Evolutionary conservation across 1,284 basidiomycete genomes (phyloP), one percentile per base, ranked within the genome.

Genomic region (Chondrostereum purpureum): DNA sequence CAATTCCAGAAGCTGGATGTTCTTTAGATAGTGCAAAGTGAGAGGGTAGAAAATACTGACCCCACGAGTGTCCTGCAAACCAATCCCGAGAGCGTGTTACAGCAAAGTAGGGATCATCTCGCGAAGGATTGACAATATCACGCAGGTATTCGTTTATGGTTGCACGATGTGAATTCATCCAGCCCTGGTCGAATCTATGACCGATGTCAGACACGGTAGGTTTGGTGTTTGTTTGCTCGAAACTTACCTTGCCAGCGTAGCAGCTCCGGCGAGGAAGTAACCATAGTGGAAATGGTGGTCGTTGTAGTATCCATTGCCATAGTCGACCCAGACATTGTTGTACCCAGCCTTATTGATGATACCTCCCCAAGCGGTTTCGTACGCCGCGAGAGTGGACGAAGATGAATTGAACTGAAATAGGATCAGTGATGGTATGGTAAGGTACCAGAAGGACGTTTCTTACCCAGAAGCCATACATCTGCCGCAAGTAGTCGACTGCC

Each of bases 11-110:
- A 18, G 63, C 63, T 64, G 36, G 13, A 17, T 39, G 17, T 47
- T 24, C 17, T 12, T 33, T 24, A 21, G 11, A 14, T 3, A 8
- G 0, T n/a, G 35, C 14, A 35, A 10, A 12, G 12, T 17, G 34
- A 13, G 4, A 19, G 21, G 48, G 23, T 53, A n/a, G n/a, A n/a
- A n/a, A n/a, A n/a, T n/a, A n/a, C n/a, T n/a, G n/a, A 64, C 62
- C 62, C 63, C 63, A 65, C 1, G 62, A 65, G 48, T 65, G 63
- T 0, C 63, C 63, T 17, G 62, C 60, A 46, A 64, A 65, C 61
- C 60, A 64, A 33, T 65, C 63, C 10, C 56, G 56, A 42, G 55
- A 58, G 13, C 62, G 57, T 14, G 61, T 55, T n/a, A 63, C 54
- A 5, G 63, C 53, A 50, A 64, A 65, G 43, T 54, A 61, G 4